Evolutionary conservation across 2,329 filamentous ascomycete species (phyloP), one percentile per base, ranked within the genome.

Genomic region (Neodidymelliopsis sp.): DNA sequence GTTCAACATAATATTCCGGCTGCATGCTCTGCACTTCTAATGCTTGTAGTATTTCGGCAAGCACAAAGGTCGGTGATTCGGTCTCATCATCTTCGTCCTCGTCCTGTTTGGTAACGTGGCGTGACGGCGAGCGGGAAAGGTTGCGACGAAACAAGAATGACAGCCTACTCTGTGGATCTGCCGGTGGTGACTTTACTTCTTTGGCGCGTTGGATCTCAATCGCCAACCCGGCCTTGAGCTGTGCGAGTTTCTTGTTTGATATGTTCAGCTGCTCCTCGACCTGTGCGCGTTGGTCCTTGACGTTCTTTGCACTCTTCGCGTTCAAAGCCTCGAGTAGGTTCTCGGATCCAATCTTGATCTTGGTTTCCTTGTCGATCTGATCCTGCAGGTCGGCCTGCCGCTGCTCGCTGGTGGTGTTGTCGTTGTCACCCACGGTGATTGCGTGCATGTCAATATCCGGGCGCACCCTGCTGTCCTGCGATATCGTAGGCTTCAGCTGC

Each of bases 331-430:
- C 94, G 28, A 99, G 80, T 84, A 99, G 87, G 71, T 99, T 99
- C 78, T 99, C 94, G 49, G 93, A 97, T 15, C 94, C 94, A 65
- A 93, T 89, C 74, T 96, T 97, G 70, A 99, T 97, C 79, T 97
- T 97, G 77, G 92, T 87, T 76, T 99, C 95, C 66, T 95, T 93
- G 60, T 91, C 93, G 57, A 99, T 87, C 66, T 88, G 84, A 63
- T 97, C 92, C 65, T 88, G 87, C 55, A 97, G 81, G 40, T 84
- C 80, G 16, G 86, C 83, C 63, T 96, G 85, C 29, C 85, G 83
- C 73, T 91, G 86, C 70, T 96, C 91, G 11, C 85, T 81, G 8
- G 80, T 81, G 54, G 61, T 77, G 60, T 65, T 74, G 50, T 84
- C 83, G 42, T 86, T 84, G 59, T 90, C 87, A 44, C 88, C 86